Evolutionary conservation across 148 eudicot species (phyloP), one percentile per base, ranked within the genome.

Genomic region (Rhododendron vialii): DNA sequence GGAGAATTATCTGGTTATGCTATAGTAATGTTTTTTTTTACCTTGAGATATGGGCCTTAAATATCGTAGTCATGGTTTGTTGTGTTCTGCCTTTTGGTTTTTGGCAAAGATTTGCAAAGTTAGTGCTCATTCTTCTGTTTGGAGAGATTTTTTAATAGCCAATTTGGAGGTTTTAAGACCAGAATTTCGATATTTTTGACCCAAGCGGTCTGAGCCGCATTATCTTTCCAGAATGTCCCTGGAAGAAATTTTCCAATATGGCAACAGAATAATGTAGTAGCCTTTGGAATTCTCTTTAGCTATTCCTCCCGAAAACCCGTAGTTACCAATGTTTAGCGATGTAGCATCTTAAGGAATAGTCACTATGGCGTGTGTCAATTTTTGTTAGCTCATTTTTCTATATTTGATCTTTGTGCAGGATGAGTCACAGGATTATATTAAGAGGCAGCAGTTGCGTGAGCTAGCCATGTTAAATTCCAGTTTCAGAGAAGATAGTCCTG

Each of bases 401-500:
- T 28, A 11, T 9, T 28, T 78, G 45, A 38, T 82, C 30, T 1
- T 26, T 74, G 33, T 83, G 82, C 90, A 96, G 98, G 98, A 96
- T 83, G 98, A 94, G 87, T 91, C 96, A 24, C 95, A 94, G 86
- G 98, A 96, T 84, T 92, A 85, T 78, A 93, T 93, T 81, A 95
- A 96, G 88, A 90, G 98, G 86, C 98, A 94, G 87, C 98, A 96
- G 63, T 85, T 96, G 85, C 93, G 96, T 77, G 98, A 96, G 88
- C 95, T 94, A 36, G 98, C 98, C 4, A 30, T 94, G 95, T 87
- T 96, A 83, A 96, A 96, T 84, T 94, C 96, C 6, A 95, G 88
- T 85, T 91, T 94, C 78, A 89, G 98, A 88, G 98, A 96, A 90
- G 95, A 96, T 33, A 95, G 98, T 88, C 98, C 98, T 3, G 96